These are phyloP conservation scores for Iris macrosiphon DNA, from an alignment of 106 monocot genomes.

Conservation along the genomic window DNA sequence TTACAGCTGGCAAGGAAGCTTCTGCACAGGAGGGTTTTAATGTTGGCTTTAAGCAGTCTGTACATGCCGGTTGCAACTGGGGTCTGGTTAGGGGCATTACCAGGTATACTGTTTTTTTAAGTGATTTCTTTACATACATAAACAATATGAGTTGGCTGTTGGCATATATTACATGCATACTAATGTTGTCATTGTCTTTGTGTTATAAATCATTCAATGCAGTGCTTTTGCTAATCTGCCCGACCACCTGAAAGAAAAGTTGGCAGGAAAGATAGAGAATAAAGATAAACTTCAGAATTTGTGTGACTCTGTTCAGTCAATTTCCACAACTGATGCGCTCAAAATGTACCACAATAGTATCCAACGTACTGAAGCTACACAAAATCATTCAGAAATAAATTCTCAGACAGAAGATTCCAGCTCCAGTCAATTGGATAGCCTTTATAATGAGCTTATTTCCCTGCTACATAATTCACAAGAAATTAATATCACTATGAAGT, in stretches of 20 bases:
- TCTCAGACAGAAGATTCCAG: not conserved
- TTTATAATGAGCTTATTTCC: conserved; percentile 1
- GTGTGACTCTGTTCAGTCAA: conserved; percentile 9
- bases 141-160: not conserved
- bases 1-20: conserved; percentile 67
- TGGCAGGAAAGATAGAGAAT: conserved; percentile 18
- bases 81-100: conserved; percentile 72
- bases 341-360: conserved; percentile 10
- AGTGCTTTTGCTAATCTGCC: conserved; percentile 54
- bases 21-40: conserved; percentile 86
- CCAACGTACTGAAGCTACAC: not conserved
- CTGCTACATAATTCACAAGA: conserved; percentile 6
- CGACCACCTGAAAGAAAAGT: conserved; percentile 43
- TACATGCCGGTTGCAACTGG: conserved; percentile 47
- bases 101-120: conserved; percentile 23
- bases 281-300: conserved; percentile 37
- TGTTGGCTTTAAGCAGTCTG: conserved; percentile 69
- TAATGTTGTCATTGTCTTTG: not conserved
- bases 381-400: not conserved
- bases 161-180: not conserved
- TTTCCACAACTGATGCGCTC: conserved; percentile 16
- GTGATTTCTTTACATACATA: not conserved
- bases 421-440: conserved; percentile 6
- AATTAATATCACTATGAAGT: too few relatives aligned
- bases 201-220: not conserved